phyloP scores from a whole-genome alignment of 495 filamentous ascomycete species.

The Acidiella bohemica region DNA sequence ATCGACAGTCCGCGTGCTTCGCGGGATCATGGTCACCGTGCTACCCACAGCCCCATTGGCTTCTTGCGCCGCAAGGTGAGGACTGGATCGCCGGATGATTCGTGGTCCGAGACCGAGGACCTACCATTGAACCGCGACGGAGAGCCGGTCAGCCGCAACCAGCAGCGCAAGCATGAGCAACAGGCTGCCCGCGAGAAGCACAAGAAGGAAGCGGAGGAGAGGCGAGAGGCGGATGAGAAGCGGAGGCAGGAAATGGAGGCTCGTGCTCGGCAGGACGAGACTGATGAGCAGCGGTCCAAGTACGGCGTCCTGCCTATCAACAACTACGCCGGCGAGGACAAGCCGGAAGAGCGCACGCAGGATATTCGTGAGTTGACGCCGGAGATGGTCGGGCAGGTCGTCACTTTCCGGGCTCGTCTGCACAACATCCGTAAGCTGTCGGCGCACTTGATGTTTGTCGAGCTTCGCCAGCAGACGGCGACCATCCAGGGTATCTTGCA shows the following conservation, averaged over 20 bases:
- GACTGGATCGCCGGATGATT: conserved; percentile 9
- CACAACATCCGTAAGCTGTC: conserved; percentile 80
- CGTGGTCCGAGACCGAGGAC: conserved; percentile 13
- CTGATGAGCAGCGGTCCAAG: conserved; percentile 23
- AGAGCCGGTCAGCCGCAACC: conserved; percentile 29
- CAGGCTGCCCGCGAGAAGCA: conserved; percentile 23
- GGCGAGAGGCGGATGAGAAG: conserved; percentile 21
- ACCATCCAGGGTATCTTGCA: conserved; percentile 67
- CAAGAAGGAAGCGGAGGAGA: conserved; percentile 23
- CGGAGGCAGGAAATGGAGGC: conserved; percentile 25
- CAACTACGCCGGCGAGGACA: conserved; percentile 29
- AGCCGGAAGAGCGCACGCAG: conserved; percentile 30
- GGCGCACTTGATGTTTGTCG: conserved; percentile 83
- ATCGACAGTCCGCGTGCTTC: conserved; percentile 5
- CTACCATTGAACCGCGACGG: conserved; percentile 29
- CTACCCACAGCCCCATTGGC: conserved; percentile 11
- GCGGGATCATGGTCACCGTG: conserved; percentile 5
- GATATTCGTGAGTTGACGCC: conserved; percentile 21
- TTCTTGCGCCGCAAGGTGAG: conserved; percentile 10
- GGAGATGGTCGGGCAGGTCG: conserved; percentile 51
- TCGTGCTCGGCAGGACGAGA: conserved; percentile 25
- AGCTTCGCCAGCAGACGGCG: conserved; percentile 68
- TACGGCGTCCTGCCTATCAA: conserved; percentile 30
- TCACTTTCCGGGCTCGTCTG: conserved; percentile 69
- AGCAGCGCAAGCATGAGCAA: conserved; percentile 29